These are phyloP conservation scores for Phaeosphaeria sp. DNA, from an alignment of 2,329 filamentous ascomycete species.

Conservation along the genomic window DNA sequence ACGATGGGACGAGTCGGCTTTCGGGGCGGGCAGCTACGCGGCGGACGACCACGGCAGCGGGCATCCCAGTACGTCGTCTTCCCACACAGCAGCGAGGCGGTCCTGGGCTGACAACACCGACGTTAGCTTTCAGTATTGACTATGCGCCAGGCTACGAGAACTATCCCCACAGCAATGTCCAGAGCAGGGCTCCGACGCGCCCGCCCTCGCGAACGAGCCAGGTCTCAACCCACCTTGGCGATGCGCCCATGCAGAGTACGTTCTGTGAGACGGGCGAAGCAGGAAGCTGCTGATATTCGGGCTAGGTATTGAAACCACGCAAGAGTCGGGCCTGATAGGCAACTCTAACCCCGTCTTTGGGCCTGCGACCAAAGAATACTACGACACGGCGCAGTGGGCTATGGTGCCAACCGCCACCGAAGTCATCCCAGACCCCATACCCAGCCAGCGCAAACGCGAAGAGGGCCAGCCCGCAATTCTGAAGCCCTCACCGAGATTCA, in stretches of 20 bases:
- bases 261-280: slow-evolving; percentile 10
- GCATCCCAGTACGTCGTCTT: slow-evolving; percentile 34
- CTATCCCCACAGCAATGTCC: slow-evolving; percentile 38
- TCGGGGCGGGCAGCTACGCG: slow-evolving; percentile 40
- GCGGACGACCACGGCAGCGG: slow-evolving; percentile 21
- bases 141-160: slow-evolving; percentile 38
- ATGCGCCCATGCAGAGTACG: slow-evolving; percentile 44
- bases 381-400: slow-evolving; percentile 63
- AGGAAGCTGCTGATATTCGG: background rate
- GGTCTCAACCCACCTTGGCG: slow-evolving; percentile 37
- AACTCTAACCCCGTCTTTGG: slow-evolving; percentile 56
- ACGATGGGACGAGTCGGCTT: slow-evolving; percentile 42
- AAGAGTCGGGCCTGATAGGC: slow-evolving; percentile 62
- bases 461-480: slow-evolving; percentile 62
- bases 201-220: slow-evolving; percentile 45
- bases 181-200: slow-evolving; percentile 44
- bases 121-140: slow-evolving; percentile 45
- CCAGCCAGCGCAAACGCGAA: slow-evolving; percentile 54
- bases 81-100: slow-evolving; percentile 2
- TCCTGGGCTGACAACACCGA: slow-evolving; percentile 21
- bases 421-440: slow-evolving; percentile 61
- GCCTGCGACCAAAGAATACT: slow-evolving; percentile 61
- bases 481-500: slow-evolving; percentile 59
- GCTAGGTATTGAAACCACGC: slow-evolving; percentile 45
- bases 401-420: slow-evolving; percentile 58